Base-by-base conservation (phyloP, 768 basidiomycete species). In the Xerocomellus intermedius region DNA sequence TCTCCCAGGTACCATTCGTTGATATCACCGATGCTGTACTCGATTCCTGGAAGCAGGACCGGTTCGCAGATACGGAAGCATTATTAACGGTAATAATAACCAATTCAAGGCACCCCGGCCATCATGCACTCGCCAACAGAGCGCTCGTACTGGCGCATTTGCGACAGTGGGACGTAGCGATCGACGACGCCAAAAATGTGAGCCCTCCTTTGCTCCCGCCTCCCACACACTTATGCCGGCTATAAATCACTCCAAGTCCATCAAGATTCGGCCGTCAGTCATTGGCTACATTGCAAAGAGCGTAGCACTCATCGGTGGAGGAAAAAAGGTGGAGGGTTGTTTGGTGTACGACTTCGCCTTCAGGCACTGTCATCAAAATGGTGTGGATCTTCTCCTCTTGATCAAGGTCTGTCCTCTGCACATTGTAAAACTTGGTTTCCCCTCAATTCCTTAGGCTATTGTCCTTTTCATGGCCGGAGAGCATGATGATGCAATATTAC, bases 391-490 rank as follows among this genome's bases (percentile, higher is more conserved):
- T 39, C 36, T 58, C 19, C 48, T 46, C 22, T 39, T 50, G 6
- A 19, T 43, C 19, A 58, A 58, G 48, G 54, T 50, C 0, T 14
- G 39, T 22, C 1, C 30, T 14, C 8, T 16, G 4, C 2, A 1
- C 14, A 14, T 12, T 2, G 6, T 24, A 5, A 13, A 26, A 16
- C 28, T 53, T 24, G 12, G 0, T 35, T 36, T 2, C 7, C 12
- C 3, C 14, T 16, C 19, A 13, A 3, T 4, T 21, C 6, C 19
- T 28, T 8, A 57, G 58, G 55, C 55, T 3, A 13, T 59, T 3
- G 35, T 59, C 22, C 3, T 53, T 3, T 57, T 43, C n/a, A 46
- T 53, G 43, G 48, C 43, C 5, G 58, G 58, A 21, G 45, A 57
- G 13, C 19, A 50, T 8, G 14, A n/a, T 3, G 39, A 44, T n/a